Percentiles rank a stretch among this genome's conserved stretches.
These are phyloP conservation scores for Taiozyma sp. DNA, from an alignment of 1,139 yeast genomes.

Conservation along the genomic window DNA sequence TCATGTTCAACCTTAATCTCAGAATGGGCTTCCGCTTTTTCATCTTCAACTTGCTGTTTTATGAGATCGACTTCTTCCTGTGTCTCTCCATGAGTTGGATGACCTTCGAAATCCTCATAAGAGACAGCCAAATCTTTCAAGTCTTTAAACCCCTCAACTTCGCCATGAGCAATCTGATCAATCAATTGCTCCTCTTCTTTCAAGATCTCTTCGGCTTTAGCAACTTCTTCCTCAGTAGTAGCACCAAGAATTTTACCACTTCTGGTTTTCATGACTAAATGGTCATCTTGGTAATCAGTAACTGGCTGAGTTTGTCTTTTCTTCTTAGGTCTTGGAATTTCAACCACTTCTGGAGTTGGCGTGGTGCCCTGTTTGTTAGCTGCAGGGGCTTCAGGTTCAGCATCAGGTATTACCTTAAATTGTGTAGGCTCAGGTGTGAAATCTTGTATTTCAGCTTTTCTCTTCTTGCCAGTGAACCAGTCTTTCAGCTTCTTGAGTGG, in stretches of 20 bases:
- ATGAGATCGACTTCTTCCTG: neutral
- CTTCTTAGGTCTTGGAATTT: constrained; percentile 1
- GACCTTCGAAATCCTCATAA: constrained; percentile 13
- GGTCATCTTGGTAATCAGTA: constrained; percentile 7
- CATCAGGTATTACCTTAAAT: neutral
- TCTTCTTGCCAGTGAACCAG: neutral
- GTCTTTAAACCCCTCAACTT: neutral
- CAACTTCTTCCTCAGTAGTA: constrained; percentile 15
- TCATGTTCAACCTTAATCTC: no score
- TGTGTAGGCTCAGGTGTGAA: neutral
- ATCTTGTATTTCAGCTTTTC: neutral
- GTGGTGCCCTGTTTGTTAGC: neutral
- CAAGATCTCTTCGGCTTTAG: constrained; percentile 11
- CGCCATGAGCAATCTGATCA: constrained; percentile 13
- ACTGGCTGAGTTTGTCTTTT: neutral
- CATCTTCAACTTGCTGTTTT: neutral
- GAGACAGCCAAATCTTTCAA: constrained; percentile 13
- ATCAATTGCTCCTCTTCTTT: constrained; percentile 12
- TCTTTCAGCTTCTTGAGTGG: neutral
- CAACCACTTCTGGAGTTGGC: neutral
- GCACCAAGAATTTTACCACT: constrained; percentile 27
- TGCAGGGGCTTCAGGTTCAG: neutral
- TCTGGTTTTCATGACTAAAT: constrained; percentile 24
- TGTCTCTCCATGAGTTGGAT: neutral
- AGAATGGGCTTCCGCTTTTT: neutral